Base-by-base conservation (phyloP, 2,329 filamentous ascomycete genomes). In the Didymella pomorum region DNA sequence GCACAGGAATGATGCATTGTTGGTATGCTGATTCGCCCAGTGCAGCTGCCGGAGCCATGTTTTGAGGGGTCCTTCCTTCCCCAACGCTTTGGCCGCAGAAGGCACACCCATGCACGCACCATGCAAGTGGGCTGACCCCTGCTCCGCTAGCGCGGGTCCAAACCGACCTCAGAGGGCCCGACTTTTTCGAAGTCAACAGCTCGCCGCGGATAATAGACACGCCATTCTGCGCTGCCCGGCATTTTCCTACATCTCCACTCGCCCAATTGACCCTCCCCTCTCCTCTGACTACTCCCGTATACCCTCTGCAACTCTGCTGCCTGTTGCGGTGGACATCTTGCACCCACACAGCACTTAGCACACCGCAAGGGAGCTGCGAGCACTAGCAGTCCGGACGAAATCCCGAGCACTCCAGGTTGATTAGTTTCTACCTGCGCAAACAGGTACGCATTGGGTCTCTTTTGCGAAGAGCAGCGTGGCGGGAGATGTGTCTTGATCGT, bases 331-430 rank as follows among this genome's bases (percentile, higher is more conserved):
- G 47, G 35, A 56, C 26, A 20, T 44, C 29, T 44, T 43, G 33
- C 43, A 43, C 37, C 60, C 59, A 52, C 67, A 60, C 48, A 53
- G 41, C 61, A 52, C 58, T 58, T 53, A 44, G 39, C 64, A 58
- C 64, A 61, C 52, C 54, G 67, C 73, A 73, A 69, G 73, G 73
- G 71, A 73, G 71, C 71, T 74, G 71, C 68, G 48, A 60, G 56
- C 53, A 56, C 46, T 39, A 67, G 71, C 68, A 74, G 71, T 72
- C 63, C 60, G 43, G 46, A 71, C 71, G 45, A 71, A 70, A 60
- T 73, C 73, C 71, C 70, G 54, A 67, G 66, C 66, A 63, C 61
- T 26, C 43, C 49, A 63, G 73, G 69, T 63, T 71, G 73, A 77
- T 76, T 76, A 67, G 67, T 63, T 77, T 76, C 73, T 74, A 62